phyloP scores from a whole-genome alignment of 1,284 basidiomycete species.

The Kwoniella shivajii region DNA sequence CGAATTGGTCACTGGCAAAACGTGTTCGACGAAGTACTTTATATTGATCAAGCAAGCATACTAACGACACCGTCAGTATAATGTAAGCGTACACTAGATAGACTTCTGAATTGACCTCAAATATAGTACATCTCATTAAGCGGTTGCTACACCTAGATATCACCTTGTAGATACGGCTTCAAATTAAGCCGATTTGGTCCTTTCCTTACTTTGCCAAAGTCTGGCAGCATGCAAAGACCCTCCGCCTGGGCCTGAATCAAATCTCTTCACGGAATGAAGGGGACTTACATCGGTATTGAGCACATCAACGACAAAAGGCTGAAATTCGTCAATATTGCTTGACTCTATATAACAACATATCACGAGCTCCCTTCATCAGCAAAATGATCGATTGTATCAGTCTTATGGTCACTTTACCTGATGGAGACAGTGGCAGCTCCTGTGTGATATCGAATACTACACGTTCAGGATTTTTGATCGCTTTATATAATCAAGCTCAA shows the following conservation, averaged over 20 bases:
- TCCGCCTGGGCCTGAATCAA: too few relatives aligned
- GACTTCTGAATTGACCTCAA: too few relatives aligned
- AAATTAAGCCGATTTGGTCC: neutral
- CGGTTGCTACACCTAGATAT: too few relatives aligned
- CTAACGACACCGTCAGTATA: too few relatives aligned
- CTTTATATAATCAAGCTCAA: conserved; percentile 21
- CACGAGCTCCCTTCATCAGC: neutral
- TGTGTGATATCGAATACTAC: conserved; percentile 22
- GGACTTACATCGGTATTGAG: conserved; percentile 33
- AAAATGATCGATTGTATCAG: neutral
- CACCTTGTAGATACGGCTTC: neutral
- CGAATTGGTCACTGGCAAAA: too few relatives aligned
- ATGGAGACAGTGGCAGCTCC: neutral
- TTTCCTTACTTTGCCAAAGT: conserved; percentile 22
- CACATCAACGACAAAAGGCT: conserved; percentile 26
- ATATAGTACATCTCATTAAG: too few relatives aligned
- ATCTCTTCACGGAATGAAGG: too few relatives aligned
- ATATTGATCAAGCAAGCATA: too few relatives aligned
- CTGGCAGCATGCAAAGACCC: conserved; percentile 18
- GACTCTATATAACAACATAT: neutral
- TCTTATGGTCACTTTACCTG: neutral
- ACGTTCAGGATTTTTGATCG: conserved; percentile 22
- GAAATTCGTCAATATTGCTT: conserved; percentile 7
- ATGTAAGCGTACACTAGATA: too few relatives aligned
- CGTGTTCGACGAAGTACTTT: too few relatives aligned